These are phyloP conservation scores for Ascochyta fabae DNA, from an alignment of 2,329 filamentous ascomycete genomes.

Conservation along the genomic window DNA sequence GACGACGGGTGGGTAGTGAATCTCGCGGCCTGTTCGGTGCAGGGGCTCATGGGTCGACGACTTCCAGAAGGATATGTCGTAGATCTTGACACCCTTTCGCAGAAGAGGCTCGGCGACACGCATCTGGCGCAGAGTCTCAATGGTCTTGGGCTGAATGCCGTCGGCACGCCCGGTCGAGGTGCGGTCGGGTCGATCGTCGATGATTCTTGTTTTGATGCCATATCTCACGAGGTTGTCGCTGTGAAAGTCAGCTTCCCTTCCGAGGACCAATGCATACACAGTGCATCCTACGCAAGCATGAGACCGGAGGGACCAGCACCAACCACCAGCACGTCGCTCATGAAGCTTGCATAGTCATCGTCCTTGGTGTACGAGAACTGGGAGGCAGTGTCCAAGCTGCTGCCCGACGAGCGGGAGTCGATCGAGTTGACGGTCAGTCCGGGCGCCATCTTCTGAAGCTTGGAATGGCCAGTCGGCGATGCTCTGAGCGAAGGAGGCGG, in stretches of 20 bases:
- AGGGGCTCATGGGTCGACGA: slow-evolving; percentile 52
- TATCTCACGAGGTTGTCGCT: slow-evolving; percentile 67
- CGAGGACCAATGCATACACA: not conserved
- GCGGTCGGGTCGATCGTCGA: slow-evolving; percentile 72
- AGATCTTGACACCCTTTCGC: slow-evolving; percentile 71
- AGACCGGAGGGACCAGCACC: slow-evolving; percentile 53
- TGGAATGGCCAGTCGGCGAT: slow-evolving; percentile 25
- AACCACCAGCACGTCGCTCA: slow-evolving; percentile 51
- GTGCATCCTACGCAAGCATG: slow-evolving; percentile 49
- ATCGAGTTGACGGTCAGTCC: slow-evolving; percentile 34
- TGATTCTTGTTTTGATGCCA: slow-evolving; percentile 68
- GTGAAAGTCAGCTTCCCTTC: slow-evolving; percentile 11
- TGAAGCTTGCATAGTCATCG: slow-evolving; percentile 41
- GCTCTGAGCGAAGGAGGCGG: slow-evolving; percentile 28
- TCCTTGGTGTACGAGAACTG: slow-evolving; percentile 25
- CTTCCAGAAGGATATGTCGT: slow-evolving; percentile 75
- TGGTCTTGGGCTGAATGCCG: slow-evolving; percentile 77
- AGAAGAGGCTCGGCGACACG: slow-evolving; percentile 72
- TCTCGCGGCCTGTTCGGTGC: slow-evolving; percentile 67
- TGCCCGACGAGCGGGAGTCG: slow-evolving; percentile 32
- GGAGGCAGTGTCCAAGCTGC: slow-evolving; percentile 30
- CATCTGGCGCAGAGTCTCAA: slow-evolving; percentile 78
- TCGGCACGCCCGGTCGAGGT: slow-evolving; percentile 74
- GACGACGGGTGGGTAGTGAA: slow-evolving; percentile 67
- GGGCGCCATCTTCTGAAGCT: slow-evolving; percentile 45